Conservation (phyloP, 1,139 yeast genomes). For the Geotrichum bryndzae region DNA sequence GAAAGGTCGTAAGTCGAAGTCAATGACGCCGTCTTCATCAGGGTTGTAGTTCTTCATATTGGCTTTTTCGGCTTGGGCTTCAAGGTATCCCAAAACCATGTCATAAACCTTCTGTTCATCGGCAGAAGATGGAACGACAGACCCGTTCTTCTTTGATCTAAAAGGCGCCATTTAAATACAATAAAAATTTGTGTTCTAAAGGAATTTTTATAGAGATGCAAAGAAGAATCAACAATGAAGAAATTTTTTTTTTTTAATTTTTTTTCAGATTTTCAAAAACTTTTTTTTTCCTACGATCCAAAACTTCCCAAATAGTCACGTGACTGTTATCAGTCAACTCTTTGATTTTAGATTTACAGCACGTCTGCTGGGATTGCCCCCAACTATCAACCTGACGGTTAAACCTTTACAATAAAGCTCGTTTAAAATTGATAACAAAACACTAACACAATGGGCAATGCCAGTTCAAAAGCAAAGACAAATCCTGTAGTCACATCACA, state of each 20-base stretch:
- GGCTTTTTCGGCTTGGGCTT: conserved; percentile 18
- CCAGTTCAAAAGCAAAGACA: conserved; percentile 11
- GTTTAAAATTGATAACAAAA: background rate
- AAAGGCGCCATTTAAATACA: conserved; percentile 13
- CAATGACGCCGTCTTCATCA: conserved; percentile 13
- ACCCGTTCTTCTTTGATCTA: conserved; percentile 6
- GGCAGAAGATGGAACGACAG: conserved; percentile 1
- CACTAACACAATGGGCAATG: conserved; percentile 12
- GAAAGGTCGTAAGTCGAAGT: conserved; percentile 18
- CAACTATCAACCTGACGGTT: background rate
- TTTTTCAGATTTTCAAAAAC: background rate
- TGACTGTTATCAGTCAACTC: background rate
- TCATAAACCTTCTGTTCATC: conserved; percentile 23
- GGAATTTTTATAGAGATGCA: background rate
- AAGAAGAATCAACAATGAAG: background rate
- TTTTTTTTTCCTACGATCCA: background rate
- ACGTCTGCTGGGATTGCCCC: background rate
- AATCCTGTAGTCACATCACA: conserved; percentile 54
- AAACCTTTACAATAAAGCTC: background rate
- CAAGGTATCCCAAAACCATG: conserved; percentile 24
- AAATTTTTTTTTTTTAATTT: background rate
- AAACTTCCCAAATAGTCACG: background rate
- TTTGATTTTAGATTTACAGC: background rate
- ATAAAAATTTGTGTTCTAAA: background rate
- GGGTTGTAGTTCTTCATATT: conserved; percentile 1